Conservation (phyloP, 441 rosid genomes). For the Adansonia rubrostipa region DNA sequence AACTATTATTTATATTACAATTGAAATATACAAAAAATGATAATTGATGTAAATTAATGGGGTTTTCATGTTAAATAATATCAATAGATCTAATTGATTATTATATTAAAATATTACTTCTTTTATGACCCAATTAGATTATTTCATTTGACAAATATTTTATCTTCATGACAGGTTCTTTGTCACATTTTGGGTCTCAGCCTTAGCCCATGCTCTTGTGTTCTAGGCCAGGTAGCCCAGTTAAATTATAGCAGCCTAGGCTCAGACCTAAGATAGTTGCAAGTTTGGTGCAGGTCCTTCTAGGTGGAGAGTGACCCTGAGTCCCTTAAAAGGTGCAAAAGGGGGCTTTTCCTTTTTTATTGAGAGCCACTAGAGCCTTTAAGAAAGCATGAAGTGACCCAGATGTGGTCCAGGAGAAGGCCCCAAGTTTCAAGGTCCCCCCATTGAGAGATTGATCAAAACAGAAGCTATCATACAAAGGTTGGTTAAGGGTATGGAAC, state of each 20-base stretch:
- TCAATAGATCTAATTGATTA: too few relatives aligned
- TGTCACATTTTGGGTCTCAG: not conserved
- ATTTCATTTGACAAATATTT: too few relatives aligned
- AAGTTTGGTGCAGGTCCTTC: constrained; percentile 4
- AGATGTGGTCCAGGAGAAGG: constrained; percentile 28
- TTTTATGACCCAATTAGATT: too few relatives aligned
- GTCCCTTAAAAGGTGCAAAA: not conserved
- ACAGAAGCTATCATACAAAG: constrained; percentile 12
- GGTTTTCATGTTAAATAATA: not conserved
- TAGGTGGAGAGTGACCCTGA: not conserved
- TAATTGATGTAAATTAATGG: not conserved
- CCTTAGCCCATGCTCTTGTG: not conserved
- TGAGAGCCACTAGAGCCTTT: not conserved
- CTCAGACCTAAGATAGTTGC: not conserved
- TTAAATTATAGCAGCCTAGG: not conserved
- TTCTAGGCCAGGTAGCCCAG: not conserved
- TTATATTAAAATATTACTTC: too few relatives aligned
- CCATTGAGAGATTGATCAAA: not conserved
- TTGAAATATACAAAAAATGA: not conserved
- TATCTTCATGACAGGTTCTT: not conserved
- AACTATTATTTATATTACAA: not conserved
- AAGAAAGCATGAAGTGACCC: not conserved
- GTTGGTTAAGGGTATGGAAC: not conserved
- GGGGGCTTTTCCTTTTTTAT: not conserved
- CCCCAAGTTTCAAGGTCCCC: not conserved